Evolutionary conservation across 371 early-diverging fungal species (phyloP), one percentile per base, ranked within the genome.

Genomic region (Gilbertella persicaria): DNA sequence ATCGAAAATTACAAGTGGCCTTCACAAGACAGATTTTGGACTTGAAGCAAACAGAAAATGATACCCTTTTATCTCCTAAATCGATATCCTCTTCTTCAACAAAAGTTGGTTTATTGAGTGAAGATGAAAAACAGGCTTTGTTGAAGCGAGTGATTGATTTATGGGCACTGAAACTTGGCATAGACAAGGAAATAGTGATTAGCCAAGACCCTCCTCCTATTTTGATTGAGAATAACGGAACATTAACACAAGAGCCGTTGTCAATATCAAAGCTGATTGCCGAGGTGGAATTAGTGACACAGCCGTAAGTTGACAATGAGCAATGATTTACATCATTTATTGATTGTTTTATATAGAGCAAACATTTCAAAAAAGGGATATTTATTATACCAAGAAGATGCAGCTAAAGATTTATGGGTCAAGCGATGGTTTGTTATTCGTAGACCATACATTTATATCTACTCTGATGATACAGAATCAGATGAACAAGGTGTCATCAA

Each of bases 381-480:
- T 44, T 64, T 85, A 19, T 69, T 81, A 16, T 84, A 79, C 52
- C 86, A 85, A 26, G 81, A 89, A 41, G 68, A 79, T 48, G 69
- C 79, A 10, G 64, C 71, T 9, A 78, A 78, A 17, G 87, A 87
- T 48, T 58, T 62, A 20, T 95, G 95, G 95, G 71, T 80, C 3
- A 83, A 85, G 48, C 79, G 87, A 4, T 93, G 88, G 89, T 85
- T 92, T 70, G 92, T 93, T 30, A 79, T 95, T 45, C 87, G 92
- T 54, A 78, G 87, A 47, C 95, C 95, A 10, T 91, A 89, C 59
- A 77, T 95, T 37, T 91, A 86, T 55, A 78, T 92, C 38, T 92
- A 89, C 67, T 69, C 69, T 39, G 78, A 82, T 53, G 66, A 80
- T 12, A 67, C 75, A 2, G 90, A 90, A 57, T 60, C 68, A 16